Percentiles rank a stretch among this genome's conserved stretches.
These are phyloP conservation scores for Kwoniella mangroviensis DNA, from an alignment of 768 basidiomycete species.

Conservation along the genomic window DNA sequence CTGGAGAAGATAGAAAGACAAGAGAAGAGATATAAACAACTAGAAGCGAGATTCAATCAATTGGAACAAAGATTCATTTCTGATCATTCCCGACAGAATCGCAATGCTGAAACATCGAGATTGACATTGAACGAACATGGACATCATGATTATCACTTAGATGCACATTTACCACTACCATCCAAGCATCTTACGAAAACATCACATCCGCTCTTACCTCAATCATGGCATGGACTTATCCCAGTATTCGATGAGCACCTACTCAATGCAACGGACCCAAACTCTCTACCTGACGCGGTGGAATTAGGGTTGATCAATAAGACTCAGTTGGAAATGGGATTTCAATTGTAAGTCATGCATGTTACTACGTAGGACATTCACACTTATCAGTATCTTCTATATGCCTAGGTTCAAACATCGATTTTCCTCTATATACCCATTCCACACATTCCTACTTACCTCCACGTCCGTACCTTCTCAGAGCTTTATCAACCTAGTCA, in stretches of 20 bases:
- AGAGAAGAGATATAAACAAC: slow-evolving; percentile 1
- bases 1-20: not conserved
- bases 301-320: slow-evolving; percentile 3
- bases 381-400: no score
- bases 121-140: not conserved
- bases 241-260: slow-evolving; percentile 18
- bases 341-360: slow-evolving; percentile 23
- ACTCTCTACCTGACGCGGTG: slow-evolving; percentile 10
- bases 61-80: slow-evolving; percentile 9
- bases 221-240: not conserved
- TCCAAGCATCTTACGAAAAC: not conserved
- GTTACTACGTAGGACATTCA: no score
- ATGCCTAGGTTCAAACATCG: slow-evolving; percentile 20
- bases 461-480: slow-evolving; percentile 14
- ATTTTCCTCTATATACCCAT: slow-evolving; percentile 17
- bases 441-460: slow-evolving; percentile 14
- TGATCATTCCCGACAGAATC: not conserved
- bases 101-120: no score
- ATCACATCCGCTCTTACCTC: not conserved
- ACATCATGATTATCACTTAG: no score
- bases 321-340: slow-evolving; percentile 24
- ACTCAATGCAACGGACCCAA: slow-evolving; percentile 9
- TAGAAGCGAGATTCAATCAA: slow-evolving; percentile 19
- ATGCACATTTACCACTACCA: not conserved
- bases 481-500: slow-evolving; percentile 13